Conservation (phyloP, 179 eudicot species). For the Spinacia oleracea region DNA sequence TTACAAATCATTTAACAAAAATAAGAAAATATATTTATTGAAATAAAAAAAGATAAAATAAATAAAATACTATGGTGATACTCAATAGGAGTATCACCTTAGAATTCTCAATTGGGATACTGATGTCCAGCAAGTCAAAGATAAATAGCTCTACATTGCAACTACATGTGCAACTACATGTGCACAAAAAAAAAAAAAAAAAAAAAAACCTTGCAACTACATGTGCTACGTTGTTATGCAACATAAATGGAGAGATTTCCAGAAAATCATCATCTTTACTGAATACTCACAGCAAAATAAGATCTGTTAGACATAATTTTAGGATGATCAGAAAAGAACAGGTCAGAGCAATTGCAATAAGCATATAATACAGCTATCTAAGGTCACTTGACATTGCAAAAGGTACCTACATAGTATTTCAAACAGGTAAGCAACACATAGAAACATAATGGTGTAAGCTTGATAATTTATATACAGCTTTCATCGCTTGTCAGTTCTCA, state of each 20-base stretch:
- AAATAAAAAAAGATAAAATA: too few species aligned
- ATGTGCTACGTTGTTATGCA: background rate
- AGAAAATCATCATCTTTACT: background rate
- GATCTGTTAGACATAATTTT: background rate
- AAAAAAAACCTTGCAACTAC: background rate
- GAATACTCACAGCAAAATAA: background rate
- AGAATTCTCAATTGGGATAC: too few species aligned
- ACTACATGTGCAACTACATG: too few species aligned
- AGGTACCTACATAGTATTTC: background rate
- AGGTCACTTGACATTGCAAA: background rate
- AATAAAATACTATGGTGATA: too few species aligned
- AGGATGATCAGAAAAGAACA: background rate
- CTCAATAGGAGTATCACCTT: too few species aligned
- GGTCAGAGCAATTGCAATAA: background rate
- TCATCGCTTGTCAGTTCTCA: conserved; percentile 8
- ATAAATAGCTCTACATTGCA: too few species aligned
- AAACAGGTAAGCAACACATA: background rate
- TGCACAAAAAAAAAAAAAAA: too few species aligned
- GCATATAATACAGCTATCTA: conserved; percentile 4
- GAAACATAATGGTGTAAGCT: background rate
- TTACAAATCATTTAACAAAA: too few species aligned
- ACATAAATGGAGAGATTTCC: background rate
- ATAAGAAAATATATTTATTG: too few species aligned
- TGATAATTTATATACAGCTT: conserved; percentile 7
- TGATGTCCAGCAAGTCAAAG: too few species aligned